Evolutionary conservation across 1,284 basidiomycete genomes (phyloP).

Genomic region (Tylopilus sp.): DNA sequence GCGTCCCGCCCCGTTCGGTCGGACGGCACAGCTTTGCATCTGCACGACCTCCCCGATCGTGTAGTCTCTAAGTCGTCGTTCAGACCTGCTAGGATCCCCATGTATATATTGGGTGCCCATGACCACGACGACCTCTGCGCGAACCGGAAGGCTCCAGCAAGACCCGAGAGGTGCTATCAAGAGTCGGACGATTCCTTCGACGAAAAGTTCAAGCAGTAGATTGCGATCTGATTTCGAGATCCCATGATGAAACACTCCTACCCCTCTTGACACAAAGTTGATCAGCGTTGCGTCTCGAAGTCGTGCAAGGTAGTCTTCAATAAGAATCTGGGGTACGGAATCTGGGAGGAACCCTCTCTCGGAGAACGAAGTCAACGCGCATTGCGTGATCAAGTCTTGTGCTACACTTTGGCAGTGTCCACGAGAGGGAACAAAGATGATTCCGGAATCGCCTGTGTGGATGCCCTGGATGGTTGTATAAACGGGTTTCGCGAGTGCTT

Average conservation of each 20-base stretch:
- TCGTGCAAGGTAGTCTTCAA: slow-evolving; percentile 60
- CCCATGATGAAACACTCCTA: slow-evolving; percentile 84
- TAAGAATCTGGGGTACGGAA: slow-evolving; percentile 48
- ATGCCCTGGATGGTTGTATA: slow-evolving; percentile 60
- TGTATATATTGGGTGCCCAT: slow-evolving; percentile 91
- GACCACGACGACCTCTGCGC: slow-evolving; percentile 78
- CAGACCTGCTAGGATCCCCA: slow-evolving; percentile 43
- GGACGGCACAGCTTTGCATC: slow-evolving; percentile 87
- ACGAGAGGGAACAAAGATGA: slow-evolving; percentile 91
- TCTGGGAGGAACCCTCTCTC: slow-evolving; percentile 68
- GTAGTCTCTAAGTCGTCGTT: slow-evolving; percentile 79
- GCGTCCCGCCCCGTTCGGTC: slow-evolving; percentile 57
- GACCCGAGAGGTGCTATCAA: slow-evolving; percentile 80
- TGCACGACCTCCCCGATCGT: slow-evolving; percentile 75
- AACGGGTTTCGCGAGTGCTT: slow-evolving; percentile 89
- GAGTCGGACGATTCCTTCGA: slow-evolving; percentile 77
- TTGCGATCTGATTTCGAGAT: slow-evolving; percentile 69
- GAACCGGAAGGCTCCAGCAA: slow-evolving; percentile 83
- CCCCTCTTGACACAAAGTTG: slow-evolving; percentile 83
- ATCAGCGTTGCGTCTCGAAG: slow-evolving; percentile 66
- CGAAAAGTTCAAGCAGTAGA: slow-evolving; percentile 80
- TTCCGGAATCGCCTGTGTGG: slow-evolving; percentile 47
- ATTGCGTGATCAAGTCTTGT: slow-evolving; percentile 83
- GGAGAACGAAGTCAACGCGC: slow-evolving; percentile 73
- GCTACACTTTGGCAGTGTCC: slow-evolving; percentile 78